Evolutionary conservation across 2,329 filamentous ascomycete genomes (phyloP).

Genomic region (Beauveria australis): DNA sequence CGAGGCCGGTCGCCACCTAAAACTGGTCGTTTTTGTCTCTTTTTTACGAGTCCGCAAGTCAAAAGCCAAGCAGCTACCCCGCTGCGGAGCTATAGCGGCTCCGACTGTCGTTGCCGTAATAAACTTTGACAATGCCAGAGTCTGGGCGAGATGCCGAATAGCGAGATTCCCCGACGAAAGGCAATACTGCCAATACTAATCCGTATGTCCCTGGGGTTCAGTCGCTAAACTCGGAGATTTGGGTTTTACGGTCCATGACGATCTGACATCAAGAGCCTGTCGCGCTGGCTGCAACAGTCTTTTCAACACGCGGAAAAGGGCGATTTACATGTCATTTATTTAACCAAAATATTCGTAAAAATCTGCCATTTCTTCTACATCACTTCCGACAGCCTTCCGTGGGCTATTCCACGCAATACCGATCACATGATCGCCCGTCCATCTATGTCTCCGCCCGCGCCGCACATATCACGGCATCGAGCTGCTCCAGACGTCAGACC

Average conservation of each 20-base stretch:
- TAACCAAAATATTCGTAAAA: neutral
- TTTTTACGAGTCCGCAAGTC: neutral
- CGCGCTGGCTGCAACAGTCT: neutral
- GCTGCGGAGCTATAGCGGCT: slow-evolving; percentile 5
- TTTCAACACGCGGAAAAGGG: neutral
- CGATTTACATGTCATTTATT: neutral
- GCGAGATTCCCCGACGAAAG: neutral
- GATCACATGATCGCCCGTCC: slow-evolving; percentile 10
- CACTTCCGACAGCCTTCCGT: neutral
- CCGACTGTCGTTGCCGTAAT: neutral
- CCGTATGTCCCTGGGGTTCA: neutral
- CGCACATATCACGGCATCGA: neutral
- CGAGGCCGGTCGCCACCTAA: slow-evolving; percentile 2
- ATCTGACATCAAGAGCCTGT: neutral
- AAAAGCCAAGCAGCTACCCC: slow-evolving; percentile 3
- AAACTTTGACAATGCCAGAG: neutral
- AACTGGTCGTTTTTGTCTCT: neutral
- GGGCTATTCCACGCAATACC: neutral
- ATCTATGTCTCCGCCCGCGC: neutral
- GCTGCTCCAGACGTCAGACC: neutral
- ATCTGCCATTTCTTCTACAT: neutral
- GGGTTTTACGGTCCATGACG: neutral
- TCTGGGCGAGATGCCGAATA: slow-evolving; percentile 5
- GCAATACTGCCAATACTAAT: no score
- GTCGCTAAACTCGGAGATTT: neutral